Conservation (phyloP, 2,329 filamentous ascomycete genomes). For the Talaromyces sp. region DNA sequence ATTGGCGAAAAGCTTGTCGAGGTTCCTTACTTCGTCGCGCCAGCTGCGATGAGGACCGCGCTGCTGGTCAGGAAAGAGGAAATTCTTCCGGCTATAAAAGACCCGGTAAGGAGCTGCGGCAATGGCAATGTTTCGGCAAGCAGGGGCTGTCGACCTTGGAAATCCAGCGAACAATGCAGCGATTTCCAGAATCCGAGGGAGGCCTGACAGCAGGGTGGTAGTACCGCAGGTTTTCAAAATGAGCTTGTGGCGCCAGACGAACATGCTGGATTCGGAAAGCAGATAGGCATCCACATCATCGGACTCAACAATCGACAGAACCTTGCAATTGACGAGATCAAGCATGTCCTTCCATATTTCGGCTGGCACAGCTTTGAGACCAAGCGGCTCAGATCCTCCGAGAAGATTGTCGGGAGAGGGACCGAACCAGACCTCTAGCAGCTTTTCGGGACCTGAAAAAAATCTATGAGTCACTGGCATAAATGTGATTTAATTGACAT, state of each 20-base stretch:
- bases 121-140: conserved; percentile 60
- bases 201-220: conserved; percentile 82
- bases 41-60: conserved; percentile 93
- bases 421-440: conserved; percentile 97
- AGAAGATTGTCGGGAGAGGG: conserved; percentile 70
- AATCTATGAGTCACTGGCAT: conserved; percentile 16
- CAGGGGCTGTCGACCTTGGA: conserved; percentile 65
- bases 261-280: conserved; percentile 98
- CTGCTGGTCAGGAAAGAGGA: conserved; percentile 90
- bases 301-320: conserved; percentile 87
- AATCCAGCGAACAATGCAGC: conserved; percentile 86
- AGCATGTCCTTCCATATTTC: conserved; percentile 95
- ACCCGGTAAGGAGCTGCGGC: conserved; percentile 88
- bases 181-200: conserved; percentile 88
- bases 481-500: neutral
- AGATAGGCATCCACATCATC: conserved; percentile 95
- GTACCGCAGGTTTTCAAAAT: conserved; percentile 98
- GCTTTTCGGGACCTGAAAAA: conserved; percentile 76
- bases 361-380: conserved; percentile 76
- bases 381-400: conserved; percentile 62
- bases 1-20: conserved; percentile 85
- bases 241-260: conserved; percentile 98
- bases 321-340: conserved; percentile 97
- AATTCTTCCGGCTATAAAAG: conserved; percentile 99
- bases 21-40: conserved; percentile 88